Base-by-base conservation (phyloP, 257 asterid species). In the Jaltomata sinuosa region DNA sequence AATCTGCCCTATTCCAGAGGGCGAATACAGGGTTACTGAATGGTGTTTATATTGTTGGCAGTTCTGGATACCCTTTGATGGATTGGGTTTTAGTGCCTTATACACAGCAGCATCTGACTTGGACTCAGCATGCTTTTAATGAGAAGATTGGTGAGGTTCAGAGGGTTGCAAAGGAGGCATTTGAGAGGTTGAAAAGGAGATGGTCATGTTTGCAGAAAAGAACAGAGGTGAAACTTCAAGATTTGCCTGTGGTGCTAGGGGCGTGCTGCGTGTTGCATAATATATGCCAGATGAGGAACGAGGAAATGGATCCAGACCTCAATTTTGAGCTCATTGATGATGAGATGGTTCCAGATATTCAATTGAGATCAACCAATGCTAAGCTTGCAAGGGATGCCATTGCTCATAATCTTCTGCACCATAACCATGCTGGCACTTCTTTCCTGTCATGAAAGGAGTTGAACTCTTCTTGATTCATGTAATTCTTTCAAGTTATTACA, bases 11-110 rank as follows among this genome's bases (percentile, higher is more conserved):
- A 7, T 90, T 64, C 1, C 98, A 92, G 57, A 81, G 98, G 84
- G 98, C 98, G 0, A 92, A 91, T 36, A 93, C 92, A 0, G 98
- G 98, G 38, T 90, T 92, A 64, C 87, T 93, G 78, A 87, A 92
- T 22, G 93, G 93, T 5, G 92, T 89, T 29, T 93, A 98, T 98
- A 89, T 96, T 25, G 92, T 94, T 19, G 99, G 98, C 0, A 92
- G 95, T 3, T 80, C 93, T 3, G 97, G 98, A 1, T 92, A 92
- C 77, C 98, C 99, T 8, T 72, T 96, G 16, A 92, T 84, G 95
- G 99, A 96, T 81, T 94, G 99, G 99, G 91, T 93, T 3, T 80
- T 96, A n/a, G 99, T 94, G 27, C 99, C 99, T 8, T 96, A 94
- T 47, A 81, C 92, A 1, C 96, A 96, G 81, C 98, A 89, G 84